Evolutionary conservation across 2,329 filamentous ascomycete species (phyloP).

Genomic region (Alternaria infectoria): DNA sequence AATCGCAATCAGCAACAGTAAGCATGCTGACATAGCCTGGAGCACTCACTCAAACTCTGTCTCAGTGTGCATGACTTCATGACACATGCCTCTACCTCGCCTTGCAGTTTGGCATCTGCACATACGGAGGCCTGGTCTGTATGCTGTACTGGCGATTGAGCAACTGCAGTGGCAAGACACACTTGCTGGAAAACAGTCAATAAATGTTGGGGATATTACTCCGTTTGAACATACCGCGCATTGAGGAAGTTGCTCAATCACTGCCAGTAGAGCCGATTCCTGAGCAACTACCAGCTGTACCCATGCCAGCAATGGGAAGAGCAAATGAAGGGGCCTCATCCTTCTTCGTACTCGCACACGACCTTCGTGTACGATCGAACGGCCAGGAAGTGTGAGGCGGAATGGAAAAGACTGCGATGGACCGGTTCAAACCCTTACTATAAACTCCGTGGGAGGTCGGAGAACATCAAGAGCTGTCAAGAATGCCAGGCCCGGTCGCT

Average conservation of each 20-base stretch:
- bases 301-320: constrained; percentile 24
- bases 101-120: constrained; percentile 19
- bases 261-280: constrained; percentile 13
- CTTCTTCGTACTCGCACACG: constrained; percentile 5
- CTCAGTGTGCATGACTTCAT: constrained; percentile 21
- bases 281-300: constrained; percentile 22
- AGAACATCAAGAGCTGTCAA: constrained; percentile 9
- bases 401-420: neutral
- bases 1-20: neutral
- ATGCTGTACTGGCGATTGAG: constrained; percentile 15
- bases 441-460: neutral
- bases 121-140: constrained; percentile 23
- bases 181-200: constrained; percentile 18
- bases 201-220: neutral
- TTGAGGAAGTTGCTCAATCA: constrained; percentile 18
- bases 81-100: constrained; percentile 17
- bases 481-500: neutral
- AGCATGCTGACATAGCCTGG: neutral
- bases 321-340: constrained; percentile 24
- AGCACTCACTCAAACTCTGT: constrained; percentile 21
- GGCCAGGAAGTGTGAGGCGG: neutral
- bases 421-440: neutral
- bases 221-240: constrained; percentile 24
- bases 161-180: constrained; percentile 16
- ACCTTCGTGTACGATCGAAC: neutral